These are phyloP conservation scores for Excoecaria cochinchinensis DNA, from an alignment of 345 rosid species.

Conservation along the genomic window DNA sequence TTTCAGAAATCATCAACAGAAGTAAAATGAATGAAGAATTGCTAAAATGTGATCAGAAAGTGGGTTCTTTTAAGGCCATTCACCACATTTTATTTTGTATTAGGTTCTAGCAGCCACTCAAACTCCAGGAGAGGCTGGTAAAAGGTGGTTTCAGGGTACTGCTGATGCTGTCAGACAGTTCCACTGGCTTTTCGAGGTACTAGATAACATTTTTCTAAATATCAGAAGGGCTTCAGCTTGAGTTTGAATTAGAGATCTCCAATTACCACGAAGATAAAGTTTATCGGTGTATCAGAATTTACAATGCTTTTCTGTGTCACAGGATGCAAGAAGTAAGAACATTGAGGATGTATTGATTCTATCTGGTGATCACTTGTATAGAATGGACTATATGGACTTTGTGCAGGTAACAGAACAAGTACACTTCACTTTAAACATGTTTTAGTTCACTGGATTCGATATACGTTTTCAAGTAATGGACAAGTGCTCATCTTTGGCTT, in stretches of 20 bases:
- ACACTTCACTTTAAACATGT: not conserved
- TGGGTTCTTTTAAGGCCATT: too few species aligned
- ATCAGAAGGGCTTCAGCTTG: too few species aligned
- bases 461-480: not conserved
- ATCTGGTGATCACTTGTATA: conserved; percentile 89
- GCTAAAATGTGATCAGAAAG: not conserved
- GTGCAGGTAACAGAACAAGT: conserved; percentile 54
- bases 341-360: conserved; percentile 91
- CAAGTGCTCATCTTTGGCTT: conserved; percentile 15
- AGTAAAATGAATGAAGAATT: not conserved
- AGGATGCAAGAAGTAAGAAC: conserved; percentile 75
- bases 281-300: not conserved
- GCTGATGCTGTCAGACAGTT: conserved; percentile 97
- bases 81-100: not conserved
- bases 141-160: conserved; percentile 94
- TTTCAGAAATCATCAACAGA: not conserved
- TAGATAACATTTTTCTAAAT: too few species aligned
- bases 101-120: conserved; percentile 94
- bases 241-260: too few species aligned
- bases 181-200: conserved; percentile 97
- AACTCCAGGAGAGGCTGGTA: conserved; percentile 89
- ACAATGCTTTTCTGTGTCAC: not conserved
- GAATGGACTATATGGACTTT: conserved; percentile 97
- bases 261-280: too few species aligned
- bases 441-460: not conserved